Evolutionary conservation across 2,329 filamentous ascomycete genomes (phyloP).

Genomic region (Penicillium crustosum): DNA sequence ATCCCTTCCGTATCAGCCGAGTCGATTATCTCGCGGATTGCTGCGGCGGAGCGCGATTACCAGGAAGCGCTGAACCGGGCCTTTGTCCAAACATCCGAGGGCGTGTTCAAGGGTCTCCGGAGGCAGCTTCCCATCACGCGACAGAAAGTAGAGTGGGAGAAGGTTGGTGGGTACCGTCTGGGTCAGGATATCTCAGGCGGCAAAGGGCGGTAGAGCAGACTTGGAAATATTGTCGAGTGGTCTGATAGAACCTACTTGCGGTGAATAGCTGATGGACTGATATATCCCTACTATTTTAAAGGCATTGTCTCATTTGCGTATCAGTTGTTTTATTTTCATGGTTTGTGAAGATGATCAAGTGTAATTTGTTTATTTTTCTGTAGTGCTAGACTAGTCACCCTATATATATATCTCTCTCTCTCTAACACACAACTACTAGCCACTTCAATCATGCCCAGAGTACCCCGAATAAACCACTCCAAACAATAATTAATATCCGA

Average conservation of each 20-base stretch:
- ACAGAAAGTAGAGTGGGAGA: constrained; percentile 99
- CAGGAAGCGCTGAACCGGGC: constrained; percentile 94
- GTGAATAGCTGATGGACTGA: neutral
- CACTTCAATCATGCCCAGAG: neutral
- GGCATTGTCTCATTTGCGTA: constrained; percentile 3
- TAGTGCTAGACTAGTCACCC: neutral
- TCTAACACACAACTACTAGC: neutral
- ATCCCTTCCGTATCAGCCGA: constrained; percentile 64
- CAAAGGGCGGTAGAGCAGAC: constrained; percentile 40
- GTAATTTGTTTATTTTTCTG: neutral
- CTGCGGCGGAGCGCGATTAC: constrained; percentile 80
- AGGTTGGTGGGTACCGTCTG: constrained; percentile 87
- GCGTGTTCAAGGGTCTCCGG: constrained; percentile 88
- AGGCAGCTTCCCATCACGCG: constrained; percentile 93
- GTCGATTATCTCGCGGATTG: constrained; percentile 76
- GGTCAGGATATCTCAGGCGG: constrained; percentile 76
- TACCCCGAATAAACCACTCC: neutral
- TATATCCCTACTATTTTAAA: constrained; percentile 5
- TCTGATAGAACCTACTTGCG: neutral
- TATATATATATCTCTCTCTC: neutral
- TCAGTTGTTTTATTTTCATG: neutral
- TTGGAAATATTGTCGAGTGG: constrained; percentile 2
- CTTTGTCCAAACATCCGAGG: constrained; percentile 85
- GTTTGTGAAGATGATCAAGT: neutral
- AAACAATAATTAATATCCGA: neutral